Conservation (phyloP, 257 asterid species). For the Solanum virginianum region DNA sequence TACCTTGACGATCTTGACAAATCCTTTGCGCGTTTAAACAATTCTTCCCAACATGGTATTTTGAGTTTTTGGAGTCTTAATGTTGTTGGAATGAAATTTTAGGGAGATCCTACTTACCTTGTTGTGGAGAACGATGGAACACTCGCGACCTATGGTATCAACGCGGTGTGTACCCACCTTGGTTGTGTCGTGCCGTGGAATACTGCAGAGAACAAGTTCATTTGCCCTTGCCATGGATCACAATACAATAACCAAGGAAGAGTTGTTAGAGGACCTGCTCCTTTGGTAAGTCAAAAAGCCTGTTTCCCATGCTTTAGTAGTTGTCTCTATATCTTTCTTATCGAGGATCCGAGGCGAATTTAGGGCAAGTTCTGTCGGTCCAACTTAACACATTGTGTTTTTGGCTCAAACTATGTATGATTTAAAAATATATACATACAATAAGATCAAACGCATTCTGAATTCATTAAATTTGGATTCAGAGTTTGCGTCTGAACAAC, state of each 20-base stretch:
- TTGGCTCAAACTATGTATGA: slow-evolving; percentile 41
- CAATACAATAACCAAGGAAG: slow-evolving; percentile 89
- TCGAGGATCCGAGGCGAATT: neutral
- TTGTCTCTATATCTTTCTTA: neutral
- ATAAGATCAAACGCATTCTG: neutral
- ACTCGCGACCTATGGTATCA: slow-evolving; percentile 82
- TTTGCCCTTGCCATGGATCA: slow-evolving; percentile 98
- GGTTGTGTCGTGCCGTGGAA: slow-evolving; percentile 98
- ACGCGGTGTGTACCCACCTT: slow-evolving; percentile 91
- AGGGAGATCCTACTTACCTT: slow-evolving; percentile 97
- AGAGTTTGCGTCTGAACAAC: neutral
- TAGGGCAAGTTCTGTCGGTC: neutral
- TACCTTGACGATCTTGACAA: neutral
- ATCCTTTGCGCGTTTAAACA: neutral
- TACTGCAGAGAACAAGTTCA: slow-evolving; percentile 80
- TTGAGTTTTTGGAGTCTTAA: neutral
- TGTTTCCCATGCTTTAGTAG: neutral
- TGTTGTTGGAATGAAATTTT: neutral
- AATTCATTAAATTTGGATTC: neutral
- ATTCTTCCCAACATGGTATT: neutral
- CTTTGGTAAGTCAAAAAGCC: slow-evolving; percentile 42
- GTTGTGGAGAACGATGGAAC: slow-evolving; percentile 87
- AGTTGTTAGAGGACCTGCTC: slow-evolving; percentile 97
- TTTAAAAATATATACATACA: neutral
- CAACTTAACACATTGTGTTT: slow-evolving; percentile 7